phyloP scores from a whole-genome alignment of 176 grass and related monocot genomes.

The bread wheat (Triticum aestivum) region DNA sequence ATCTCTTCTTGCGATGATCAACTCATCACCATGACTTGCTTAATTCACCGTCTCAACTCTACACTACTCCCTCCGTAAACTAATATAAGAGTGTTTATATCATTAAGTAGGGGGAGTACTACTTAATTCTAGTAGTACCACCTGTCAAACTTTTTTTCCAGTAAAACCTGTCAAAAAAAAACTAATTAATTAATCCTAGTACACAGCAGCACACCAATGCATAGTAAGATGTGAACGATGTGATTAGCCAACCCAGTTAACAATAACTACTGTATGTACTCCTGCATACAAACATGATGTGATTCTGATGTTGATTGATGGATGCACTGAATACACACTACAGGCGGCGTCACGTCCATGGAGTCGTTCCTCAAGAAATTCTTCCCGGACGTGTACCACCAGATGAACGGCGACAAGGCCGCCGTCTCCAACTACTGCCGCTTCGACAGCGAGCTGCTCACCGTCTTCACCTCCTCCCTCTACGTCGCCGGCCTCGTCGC shows the following conservation, averaged over 20 bases:
- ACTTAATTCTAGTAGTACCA: too few relatives aligned
- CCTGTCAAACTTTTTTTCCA: too few relatives aligned
- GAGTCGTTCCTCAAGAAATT: conserved; percentile 70
- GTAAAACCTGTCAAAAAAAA: too few relatives aligned
- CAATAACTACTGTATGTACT: not conserved
- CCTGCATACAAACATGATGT: not conserved
- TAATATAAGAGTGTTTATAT: too few relatives aligned
- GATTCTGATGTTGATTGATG: not conserved
- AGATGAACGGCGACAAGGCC: conserved; percentile 49
- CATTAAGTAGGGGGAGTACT: too few relatives aligned
- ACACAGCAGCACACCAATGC: not conserved
- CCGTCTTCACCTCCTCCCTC: conserved; percentile 88
- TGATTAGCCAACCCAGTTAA: not conserved
- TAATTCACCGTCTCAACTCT: too few relatives aligned
- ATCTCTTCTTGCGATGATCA: too few relatives aligned
- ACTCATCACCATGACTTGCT: too few relatives aligned
- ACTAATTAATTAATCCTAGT: not conserved
- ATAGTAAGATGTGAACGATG: too few relatives aligned
- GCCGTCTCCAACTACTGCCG: conserved; percentile 78
- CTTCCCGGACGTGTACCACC: conserved; percentile 72
- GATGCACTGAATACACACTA: not conserved
- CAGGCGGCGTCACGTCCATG: conserved; percentile 86
- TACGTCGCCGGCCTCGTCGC: conserved; percentile 89
- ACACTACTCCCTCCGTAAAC: too few relatives aligned
- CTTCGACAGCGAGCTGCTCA: conserved; percentile 91